Conservation (phyloP, 768 basidiomycete genomes). For the Erythrobasidium yunnanense region DNA sequence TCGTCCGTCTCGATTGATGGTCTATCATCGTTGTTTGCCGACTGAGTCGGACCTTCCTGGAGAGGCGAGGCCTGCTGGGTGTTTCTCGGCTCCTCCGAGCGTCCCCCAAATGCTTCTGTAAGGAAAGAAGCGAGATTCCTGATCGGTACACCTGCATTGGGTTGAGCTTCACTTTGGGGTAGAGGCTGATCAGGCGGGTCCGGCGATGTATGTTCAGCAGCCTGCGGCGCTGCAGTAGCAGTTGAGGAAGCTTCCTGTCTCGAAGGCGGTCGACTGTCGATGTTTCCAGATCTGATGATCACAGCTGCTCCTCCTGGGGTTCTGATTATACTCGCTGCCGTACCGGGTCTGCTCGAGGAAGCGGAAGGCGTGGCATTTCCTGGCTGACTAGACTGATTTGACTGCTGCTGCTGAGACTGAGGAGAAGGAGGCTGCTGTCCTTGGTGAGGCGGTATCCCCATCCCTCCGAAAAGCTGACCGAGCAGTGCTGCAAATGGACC, state of each 20-base stretch:
- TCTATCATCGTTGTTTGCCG: background rate
- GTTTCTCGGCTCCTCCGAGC: background rate
- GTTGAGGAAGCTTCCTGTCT: too few relatives aligned
- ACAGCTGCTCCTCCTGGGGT: too few relatives aligned
- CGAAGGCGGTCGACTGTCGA: too few relatives aligned
- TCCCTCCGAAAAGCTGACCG: background rate
- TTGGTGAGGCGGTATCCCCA: background rate
- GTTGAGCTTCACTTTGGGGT: background rate
- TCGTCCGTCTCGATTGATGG: background rate
- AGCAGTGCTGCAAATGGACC: slow-evolving; percentile 7
- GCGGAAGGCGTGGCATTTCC: too few relatives aligned
- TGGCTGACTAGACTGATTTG: too few relatives aligned
- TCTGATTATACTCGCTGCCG: background rate
- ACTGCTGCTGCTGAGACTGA: too few relatives aligned
- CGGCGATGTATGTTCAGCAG: background rate
- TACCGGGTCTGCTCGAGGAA: too few relatives aligned
- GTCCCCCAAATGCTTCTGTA: slow-evolving; percentile 7
- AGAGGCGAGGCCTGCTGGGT: background rate
- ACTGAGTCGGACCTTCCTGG: background rate
- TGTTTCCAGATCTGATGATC: too few relatives aligned
- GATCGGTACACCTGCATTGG: background rate
- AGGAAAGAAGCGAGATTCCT: slow-evolving; percentile 21
- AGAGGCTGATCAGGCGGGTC: background rate
- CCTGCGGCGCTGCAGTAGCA: background rate
- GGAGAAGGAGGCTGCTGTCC: too few relatives aligned